phyloP scores from a whole-genome alignment of 768 basidiomycete species.

The Tylopilus sp. region DNA sequence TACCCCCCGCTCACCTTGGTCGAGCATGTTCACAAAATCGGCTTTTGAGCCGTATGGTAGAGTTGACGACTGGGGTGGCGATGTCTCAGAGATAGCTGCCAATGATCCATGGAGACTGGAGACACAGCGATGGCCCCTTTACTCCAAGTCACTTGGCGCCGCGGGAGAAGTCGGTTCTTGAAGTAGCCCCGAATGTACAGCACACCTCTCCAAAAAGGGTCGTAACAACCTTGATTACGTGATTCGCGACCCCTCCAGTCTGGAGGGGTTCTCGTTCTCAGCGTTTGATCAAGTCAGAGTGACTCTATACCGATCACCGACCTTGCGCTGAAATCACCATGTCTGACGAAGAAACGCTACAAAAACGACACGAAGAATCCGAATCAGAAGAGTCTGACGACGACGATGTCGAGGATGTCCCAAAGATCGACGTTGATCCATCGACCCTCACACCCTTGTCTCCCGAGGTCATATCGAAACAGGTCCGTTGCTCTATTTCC shows the following conservation, averaged over 20 bases:
- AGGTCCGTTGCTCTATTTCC: slow-evolving; percentile 36
- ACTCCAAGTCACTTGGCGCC: background rate
- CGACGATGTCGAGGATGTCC: slow-evolving; percentile 49
- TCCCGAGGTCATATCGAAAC: slow-evolving; percentile 88
- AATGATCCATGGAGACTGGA: background rate
- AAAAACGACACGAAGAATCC: slow-evolving; percentile 63
- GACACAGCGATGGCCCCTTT: background rate
- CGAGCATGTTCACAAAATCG: slow-evolving; percentile 1
- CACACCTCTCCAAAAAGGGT: background rate
- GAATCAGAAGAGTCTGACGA: slow-evolving; percentile 70
- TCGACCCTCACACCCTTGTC: slow-evolving; percentile 84
- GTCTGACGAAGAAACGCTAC: slow-evolving; percentile 65
- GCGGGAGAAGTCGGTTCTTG: slow-evolving; percentile 7
- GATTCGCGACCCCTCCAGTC: slow-evolving; percentile 7
- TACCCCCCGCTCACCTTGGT: too few species aligned
- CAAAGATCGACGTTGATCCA: slow-evolving; percentile 73
- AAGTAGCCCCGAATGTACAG: background rate
- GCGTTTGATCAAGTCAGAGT: slow-evolving; percentile 11
- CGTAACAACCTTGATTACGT: slow-evolving; percentile 17
- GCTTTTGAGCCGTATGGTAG: background rate
- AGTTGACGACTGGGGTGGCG: background rate
- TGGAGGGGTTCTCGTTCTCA: slow-evolving; percentile 4
- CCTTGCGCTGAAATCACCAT: slow-evolving; percentile 36
- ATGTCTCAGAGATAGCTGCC: too few species aligned
- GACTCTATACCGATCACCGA: slow-evolving; percentile 8